These are phyloP conservation scores for Penicillium coprophilum DNA, from an alignment of 495 filamentous ascomycete genomes.

Conservation along the genomic window DNA sequence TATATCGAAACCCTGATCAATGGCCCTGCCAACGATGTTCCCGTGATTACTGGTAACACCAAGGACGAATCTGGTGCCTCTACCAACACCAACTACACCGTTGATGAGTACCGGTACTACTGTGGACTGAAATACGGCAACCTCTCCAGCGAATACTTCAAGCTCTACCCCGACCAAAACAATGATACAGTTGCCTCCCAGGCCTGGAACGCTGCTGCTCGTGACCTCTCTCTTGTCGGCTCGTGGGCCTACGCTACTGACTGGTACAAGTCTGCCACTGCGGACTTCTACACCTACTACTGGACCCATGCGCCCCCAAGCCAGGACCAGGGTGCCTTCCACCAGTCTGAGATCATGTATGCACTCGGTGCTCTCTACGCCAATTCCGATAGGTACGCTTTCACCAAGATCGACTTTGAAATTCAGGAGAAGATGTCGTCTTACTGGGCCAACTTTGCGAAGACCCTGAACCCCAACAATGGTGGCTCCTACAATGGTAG, in stretches of 20 bases:
- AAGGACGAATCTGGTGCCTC: constrained; percentile 34
- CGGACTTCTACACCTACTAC: constrained; percentile 35
- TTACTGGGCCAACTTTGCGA: constrained; percentile 36
- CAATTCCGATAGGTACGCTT: constrained; percentile 26
- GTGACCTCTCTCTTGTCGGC: constrained; percentile 23
- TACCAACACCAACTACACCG: constrained; percentile 22
- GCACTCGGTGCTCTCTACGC: constrained; percentile 29
- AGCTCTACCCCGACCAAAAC: constrained; percentile 24
- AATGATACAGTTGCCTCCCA: constrained; percentile 22
- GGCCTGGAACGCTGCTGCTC: constrained; percentile 31
- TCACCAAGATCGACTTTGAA: constrained; percentile 25
- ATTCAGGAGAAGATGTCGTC: constrained; percentile 27
- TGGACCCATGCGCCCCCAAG: constrained; percentile 34
- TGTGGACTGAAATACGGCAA: constrained; percentile 28
- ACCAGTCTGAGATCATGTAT: constrained; percentile 35
- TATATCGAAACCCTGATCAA: constrained; percentile 28
- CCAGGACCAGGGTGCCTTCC: constrained; percentile 30
- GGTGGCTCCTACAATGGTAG: constrained; percentile 26
- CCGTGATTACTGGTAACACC: constrained; percentile 34
- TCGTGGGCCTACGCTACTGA: constrained; percentile 30
- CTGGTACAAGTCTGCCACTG: constrained; percentile 29
- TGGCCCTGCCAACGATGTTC: constrained; percentile 40
- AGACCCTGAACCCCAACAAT: constrained; percentile 30
- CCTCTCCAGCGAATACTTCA: constrained; percentile 24
- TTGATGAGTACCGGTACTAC: constrained; percentile 26